A percentile compares a stretch with the other conserved stretches of the same genome.
Evolutionary conservation across 352 stramenopile genomes (phyloP).

Genomic region (Achlya hypogyna): DNA sequence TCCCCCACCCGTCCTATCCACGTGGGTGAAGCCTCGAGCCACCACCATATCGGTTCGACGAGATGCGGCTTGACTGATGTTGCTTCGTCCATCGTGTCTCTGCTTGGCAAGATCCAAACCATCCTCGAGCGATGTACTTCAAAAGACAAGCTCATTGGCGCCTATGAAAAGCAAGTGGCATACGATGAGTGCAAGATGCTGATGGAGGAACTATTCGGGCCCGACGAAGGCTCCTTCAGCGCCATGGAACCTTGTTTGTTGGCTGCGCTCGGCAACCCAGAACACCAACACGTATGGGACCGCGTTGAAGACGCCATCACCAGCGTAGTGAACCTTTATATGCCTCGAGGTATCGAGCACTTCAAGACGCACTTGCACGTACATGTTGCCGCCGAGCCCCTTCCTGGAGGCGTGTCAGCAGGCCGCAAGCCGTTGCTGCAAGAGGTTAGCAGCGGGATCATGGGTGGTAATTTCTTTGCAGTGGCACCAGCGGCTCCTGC

Average conservation of each 20-base stretch:
- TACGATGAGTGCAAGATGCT: constrained; percentile 20
- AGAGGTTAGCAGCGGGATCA: too few species aligned
- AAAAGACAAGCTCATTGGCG: constrained; percentile 22
- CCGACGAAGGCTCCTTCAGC: constrained; percentile 8
- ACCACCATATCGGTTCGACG: too few species aligned
- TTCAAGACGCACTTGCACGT: constrained; percentile 21
- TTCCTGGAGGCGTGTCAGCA: too few species aligned
- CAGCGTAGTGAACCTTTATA: constrained; percentile 2
- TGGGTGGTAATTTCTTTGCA: too few species aligned
- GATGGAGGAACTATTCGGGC: constrained; percentile 19
- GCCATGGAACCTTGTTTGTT: constrained; percentile 12
- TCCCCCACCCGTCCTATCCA: too few species aligned
- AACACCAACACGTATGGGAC: constrained; percentile 20
- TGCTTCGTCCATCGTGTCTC: neutral
- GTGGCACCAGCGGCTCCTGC: too few species aligned
- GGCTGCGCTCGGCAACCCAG: neutral
- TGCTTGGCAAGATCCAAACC: neutral
- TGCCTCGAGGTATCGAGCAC: constrained; percentile 14
- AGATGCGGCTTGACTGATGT: too few species aligned
- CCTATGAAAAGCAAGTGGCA: constrained; percentile 23
- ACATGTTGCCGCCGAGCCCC: neutral
- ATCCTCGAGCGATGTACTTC: constrained; percentile 21
- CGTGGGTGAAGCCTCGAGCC: too few species aligned
- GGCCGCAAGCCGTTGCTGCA: neutral
- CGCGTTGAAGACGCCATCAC: neutral